phyloP scores from a whole-genome alignment of 2,329 filamentous ascomycete genomes.

The Colletotrichum magnum region DNA sequence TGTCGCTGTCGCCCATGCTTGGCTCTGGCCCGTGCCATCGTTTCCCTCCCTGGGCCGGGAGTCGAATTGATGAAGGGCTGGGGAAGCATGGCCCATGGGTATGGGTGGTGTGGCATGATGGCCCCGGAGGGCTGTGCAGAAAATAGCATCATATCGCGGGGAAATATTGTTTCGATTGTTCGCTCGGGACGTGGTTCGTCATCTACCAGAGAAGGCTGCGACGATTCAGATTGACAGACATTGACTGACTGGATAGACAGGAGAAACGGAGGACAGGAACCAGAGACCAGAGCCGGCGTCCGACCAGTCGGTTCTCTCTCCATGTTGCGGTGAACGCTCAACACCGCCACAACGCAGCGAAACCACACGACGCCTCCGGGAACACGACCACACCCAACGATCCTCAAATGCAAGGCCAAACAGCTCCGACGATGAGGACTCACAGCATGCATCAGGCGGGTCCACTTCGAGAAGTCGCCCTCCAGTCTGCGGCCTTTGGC shows the following conservation, averaged over 20 bases:
- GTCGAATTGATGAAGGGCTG: slow-evolving; percentile 16
- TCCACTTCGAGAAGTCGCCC: neutral
- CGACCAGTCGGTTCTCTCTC: slow-evolving; percentile 25
- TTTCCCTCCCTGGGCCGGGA: neutral
- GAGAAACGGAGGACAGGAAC: neutral
- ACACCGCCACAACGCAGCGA: slow-evolving; percentile 5
- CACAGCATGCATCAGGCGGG: slow-evolving; percentile 14
- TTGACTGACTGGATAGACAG: neutral
- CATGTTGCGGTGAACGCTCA: slow-evolving; percentile 18
- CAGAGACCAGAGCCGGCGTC: slow-evolving; percentile 10
- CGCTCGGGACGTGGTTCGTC: neutral
- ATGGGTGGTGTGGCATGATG: slow-evolving; percentile 15
- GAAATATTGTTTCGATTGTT: slow-evolving; percentile 29
- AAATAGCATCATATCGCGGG: slow-evolving; percentile 33
- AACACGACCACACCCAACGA: slow-evolving; percentile 13
- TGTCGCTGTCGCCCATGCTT: slow-evolving; percentile 19
- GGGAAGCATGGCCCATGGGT: neutral
- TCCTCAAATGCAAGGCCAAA: slow-evolving; percentile 7
- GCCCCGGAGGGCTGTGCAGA: slow-evolving; percentile 18
- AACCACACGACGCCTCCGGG: slow-evolving; percentile 6
- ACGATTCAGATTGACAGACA: neutral
- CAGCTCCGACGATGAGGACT: slow-evolving; percentile 20
- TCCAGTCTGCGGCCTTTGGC: slow-evolving; percentile 22
- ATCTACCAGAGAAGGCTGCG: slow-evolving; percentile 33
- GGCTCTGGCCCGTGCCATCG: slow-evolving; percentile 12